Evolutionary conservation across 192 early-diverging fungal species (phyloP).

Genomic region (Neocallimastix lanati): DNA sequence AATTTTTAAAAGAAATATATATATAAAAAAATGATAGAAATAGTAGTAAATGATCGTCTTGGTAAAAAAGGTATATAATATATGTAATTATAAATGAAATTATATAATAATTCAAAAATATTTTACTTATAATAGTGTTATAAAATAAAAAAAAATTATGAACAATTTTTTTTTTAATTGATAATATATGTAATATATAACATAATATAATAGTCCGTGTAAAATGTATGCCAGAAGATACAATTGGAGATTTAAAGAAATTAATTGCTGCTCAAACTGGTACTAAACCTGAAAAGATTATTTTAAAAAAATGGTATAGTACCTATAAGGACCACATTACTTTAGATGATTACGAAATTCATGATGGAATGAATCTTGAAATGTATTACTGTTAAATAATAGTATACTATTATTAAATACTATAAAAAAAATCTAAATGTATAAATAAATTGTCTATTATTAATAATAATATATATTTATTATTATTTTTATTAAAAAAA

Average conservation of each 20-base stretch:
- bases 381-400: slow-evolving; percentile 48
- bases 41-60: neutral
- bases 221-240: slow-evolving; percentile 46
- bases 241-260: slow-evolving; percentile 67
- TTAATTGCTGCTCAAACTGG: slow-evolving; percentile 75
- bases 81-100: no score
- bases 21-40: neutral
- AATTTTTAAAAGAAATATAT: no score
- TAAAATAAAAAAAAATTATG: no score
- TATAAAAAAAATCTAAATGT: no score
- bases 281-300: slow-evolving; percentile 71
- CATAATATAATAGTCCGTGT: neutral
- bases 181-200: no score
- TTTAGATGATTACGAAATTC: slow-evolving; percentile 73
- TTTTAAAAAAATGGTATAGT: slow-evolving; percentile 67
- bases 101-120: no score
- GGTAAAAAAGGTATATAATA: neutral
- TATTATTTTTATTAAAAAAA: no score
- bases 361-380: slow-evolving; percentile 78
- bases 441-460: no score
- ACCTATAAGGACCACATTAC: slow-evolving; percentile 58
- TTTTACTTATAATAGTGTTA: no score
- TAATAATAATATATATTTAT: no score
- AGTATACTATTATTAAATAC: no score
- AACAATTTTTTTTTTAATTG: no score